These are phyloP conservation scores for Vitis amurensis DNA, from an alignment of 164 flowering plant species.

Conservation along the genomic window DNA sequence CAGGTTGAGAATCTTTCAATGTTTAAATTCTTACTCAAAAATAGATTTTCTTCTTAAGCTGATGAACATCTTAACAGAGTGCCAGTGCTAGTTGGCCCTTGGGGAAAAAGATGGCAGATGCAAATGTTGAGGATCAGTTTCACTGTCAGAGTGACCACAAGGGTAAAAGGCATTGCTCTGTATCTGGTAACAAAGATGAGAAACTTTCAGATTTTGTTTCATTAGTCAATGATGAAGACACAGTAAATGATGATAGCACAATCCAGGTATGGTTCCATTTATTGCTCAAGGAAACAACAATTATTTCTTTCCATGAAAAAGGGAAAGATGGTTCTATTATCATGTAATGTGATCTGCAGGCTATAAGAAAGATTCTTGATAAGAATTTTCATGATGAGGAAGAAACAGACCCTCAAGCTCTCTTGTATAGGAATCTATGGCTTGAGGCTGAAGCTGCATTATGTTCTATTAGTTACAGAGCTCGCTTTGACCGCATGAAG, in stretches of 20 bases:
- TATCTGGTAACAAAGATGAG: conserved; percentile 21
- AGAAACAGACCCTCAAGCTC: conserved; percentile 39
- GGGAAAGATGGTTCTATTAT: neutral
- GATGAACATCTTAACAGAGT: conserved; percentile 24
- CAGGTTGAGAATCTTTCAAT: too few species aligned
- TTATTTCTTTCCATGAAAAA: neutral
- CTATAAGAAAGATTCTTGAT: conserved; percentile 49
- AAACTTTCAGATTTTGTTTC: conserved; percentile 12
- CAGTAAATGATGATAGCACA: conserved; percentile 34
- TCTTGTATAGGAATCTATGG: conserved; percentile 77
- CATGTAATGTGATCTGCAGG: conserved; percentile 38
- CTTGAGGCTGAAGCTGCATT: conserved; percentile 90
- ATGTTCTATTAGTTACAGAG: conserved; percentile 58
- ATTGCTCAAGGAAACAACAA: neutral
- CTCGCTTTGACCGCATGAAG: conserved; percentile 56
- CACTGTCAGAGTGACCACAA: conserved; percentile 6
- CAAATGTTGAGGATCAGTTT: neutral
- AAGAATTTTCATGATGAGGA: conserved; percentile 52
- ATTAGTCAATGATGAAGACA: conserved; percentile 22
- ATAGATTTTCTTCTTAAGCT: neutral
- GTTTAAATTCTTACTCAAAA: too few species aligned
- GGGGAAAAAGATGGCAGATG: neutral
- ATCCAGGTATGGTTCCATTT: conserved; percentile 42
- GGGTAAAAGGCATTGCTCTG: conserved; percentile 3
- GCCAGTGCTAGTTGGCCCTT: neutral